Evolutionary conservation across 2,329 filamentous ascomycete species (phyloP).

Genomic region (Monosporascus ibericus): DNA sequence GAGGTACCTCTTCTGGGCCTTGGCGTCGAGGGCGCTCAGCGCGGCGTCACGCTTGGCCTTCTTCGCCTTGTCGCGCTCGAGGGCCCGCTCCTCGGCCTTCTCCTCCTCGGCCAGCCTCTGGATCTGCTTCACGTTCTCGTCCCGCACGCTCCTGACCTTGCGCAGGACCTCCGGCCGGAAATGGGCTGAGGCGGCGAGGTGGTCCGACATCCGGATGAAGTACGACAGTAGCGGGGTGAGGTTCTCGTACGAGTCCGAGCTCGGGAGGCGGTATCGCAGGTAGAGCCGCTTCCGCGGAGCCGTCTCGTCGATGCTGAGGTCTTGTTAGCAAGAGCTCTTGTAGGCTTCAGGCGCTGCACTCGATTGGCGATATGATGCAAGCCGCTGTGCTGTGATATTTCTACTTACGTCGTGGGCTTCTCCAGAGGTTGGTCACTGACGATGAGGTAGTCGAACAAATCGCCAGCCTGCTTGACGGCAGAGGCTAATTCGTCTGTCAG

Average conservation of each 20-base stretch:
- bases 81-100: slow-evolving; percentile 70
- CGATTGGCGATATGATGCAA: too few species aligned
- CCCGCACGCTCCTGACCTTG: slow-evolving; percentile 74
- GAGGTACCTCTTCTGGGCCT: slow-evolving; percentile 80
- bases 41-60: slow-evolving; percentile 88
- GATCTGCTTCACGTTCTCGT: slow-evolving; percentile 73
- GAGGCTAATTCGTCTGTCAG: slow-evolving; percentile 83
- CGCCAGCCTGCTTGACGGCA: slow-evolving; percentile 71
- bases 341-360: too few species aligned
- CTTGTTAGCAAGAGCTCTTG: neutral
- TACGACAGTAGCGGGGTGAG: slow-evolving; percentile 72
- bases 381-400: neutral
- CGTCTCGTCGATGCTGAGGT: slow-evolving; percentile 70
- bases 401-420: slow-evolving; percentile 71
- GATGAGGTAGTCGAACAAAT: slow-evolving; percentile 79
- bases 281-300: slow-evolving; percentile 79
- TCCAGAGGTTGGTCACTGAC: slow-evolving; percentile 85
- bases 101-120: slow-evolving; percentile 72
- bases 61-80: slow-evolving; percentile 68
- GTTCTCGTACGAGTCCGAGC: slow-evolving; percentile 54
- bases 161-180: slow-evolving; percentile 88
- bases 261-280: slow-evolving; percentile 67
- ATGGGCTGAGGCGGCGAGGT: slow-evolving; percentile 67
- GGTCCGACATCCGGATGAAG: slow-evolving; percentile 80
- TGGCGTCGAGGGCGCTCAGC: slow-evolving; percentile 68